phyloP scores from a whole-genome alignment of 768 basidiomycete genomes.

The Saitozyma sp. region DNA sequence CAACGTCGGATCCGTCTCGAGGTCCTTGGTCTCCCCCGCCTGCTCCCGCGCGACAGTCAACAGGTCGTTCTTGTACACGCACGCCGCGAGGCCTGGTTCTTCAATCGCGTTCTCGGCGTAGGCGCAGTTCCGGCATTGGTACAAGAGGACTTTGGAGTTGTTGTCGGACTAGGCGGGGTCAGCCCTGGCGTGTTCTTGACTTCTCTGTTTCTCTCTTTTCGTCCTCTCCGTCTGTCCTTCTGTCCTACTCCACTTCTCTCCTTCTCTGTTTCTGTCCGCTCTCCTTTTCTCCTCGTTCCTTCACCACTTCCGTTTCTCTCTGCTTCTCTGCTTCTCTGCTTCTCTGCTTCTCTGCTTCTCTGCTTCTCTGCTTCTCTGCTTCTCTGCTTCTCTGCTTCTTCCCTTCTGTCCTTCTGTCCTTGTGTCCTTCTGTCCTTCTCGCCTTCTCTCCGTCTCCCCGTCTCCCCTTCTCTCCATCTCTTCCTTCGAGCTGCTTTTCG shows the following conservation, averaged over 20 bases:
- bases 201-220: too few species aligned
- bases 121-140: slow-evolving; percentile 84
- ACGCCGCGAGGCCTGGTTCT: slow-evolving; percentile 64
- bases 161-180: slow-evolving; percentile 68
- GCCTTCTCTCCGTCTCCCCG: background rate
- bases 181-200: background rate
- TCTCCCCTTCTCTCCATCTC: slow-evolving; percentile 1
- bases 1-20: slow-evolving; percentile 88
- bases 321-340: too few species aligned
- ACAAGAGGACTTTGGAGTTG: slow-evolving; percentile 78
- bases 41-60: slow-evolving; percentile 93
- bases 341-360: too few species aligned
- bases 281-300: too few species aligned
- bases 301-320: background rate
- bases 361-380: too few species aligned
- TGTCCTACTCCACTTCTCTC: background rate
- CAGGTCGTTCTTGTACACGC: slow-evolving; percentile 91
- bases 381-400: too few species aligned
- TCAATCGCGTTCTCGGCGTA: slow-evolving; percentile 71
- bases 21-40: slow-evolving; percentile 82
- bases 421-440: background rate
- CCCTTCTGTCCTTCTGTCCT: background rate
- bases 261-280: background rate
- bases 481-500: background rate
- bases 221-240: too few species aligned